A percentile compares a stretch with the other conserved stretches of the same genome.
Conservation (phyloP, 2,329 filamentous ascomycete genomes). For the Hymenoscyphus infarciens region DNA sequence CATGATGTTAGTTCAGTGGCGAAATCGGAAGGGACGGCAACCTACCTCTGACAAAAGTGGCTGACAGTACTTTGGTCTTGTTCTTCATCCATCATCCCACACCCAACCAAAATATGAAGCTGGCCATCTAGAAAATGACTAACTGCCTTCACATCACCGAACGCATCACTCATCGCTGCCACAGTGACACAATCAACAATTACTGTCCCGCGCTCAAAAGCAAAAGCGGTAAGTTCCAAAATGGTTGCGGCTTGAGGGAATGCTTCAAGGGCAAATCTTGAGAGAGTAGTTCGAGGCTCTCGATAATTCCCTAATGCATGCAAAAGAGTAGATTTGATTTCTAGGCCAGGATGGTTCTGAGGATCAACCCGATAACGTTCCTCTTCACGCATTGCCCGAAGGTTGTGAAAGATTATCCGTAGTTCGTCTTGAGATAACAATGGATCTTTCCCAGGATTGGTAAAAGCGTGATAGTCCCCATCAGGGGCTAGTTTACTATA, state of each 20-base stretch:
- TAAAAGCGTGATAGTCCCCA: constrained; percentile 23
- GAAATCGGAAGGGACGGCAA: background rate
- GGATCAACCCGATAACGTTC: constrained; percentile 42
- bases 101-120: constrained; percentile 25
- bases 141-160: constrained; percentile 24
- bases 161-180: constrained; percentile 16
- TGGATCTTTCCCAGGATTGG: constrained; percentile 36
- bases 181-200: constrained; percentile 27
- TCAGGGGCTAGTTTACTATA: constrained; percentile 15
- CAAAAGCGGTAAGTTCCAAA: constrained; percentile 25
- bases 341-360: constrained; percentile 43
- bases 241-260: constrained; percentile 41
- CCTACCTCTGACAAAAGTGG: constrained; percentile 27
- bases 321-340: constrained; percentile 41
- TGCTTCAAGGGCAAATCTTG: constrained; percentile 37
- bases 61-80: constrained; percentile 21
- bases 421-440: constrained; percentile 49
- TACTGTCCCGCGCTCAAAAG: constrained; percentile 24
- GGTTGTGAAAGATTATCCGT: constrained; percentile 43
- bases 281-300: constrained; percentile 31
- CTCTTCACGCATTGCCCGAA: constrained; percentile 40
- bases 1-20: background rate
- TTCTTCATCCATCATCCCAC: constrained; percentile 23
- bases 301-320: constrained; percentile 28
- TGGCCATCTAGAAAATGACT: constrained; percentile 18